phyloP scores from a whole-genome alignment of 1,284 basidiomycete genomes.

The Chalciporus sp. region DNA sequence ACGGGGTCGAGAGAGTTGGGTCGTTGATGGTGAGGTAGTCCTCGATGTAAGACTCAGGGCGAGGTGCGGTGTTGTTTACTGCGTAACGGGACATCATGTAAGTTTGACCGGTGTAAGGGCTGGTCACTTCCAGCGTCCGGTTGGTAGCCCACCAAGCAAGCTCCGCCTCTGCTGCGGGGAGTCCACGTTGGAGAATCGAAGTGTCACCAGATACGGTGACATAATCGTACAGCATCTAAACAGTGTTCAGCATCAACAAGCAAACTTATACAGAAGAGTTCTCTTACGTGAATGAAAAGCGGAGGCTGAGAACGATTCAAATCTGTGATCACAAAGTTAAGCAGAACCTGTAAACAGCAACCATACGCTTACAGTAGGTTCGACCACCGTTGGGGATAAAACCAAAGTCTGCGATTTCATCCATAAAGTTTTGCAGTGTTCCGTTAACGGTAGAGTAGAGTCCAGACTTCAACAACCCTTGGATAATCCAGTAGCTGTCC shows the following conservation, averaged over 20 bases:
- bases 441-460: constrained; percentile 74
- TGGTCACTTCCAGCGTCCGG: constrained; percentile 72
- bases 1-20: constrained; percentile 50
- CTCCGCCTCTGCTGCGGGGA: constrained; percentile 75
- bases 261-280: background rate
- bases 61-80: constrained; percentile 82
- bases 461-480: constrained; percentile 81
- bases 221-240: constrained; percentile 70
- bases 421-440: constrained; percentile 91
- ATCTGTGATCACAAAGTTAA: constrained; percentile 46
- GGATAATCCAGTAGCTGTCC: constrained; percentile 87
- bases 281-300: constrained; percentile 74
- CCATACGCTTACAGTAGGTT: constrained; percentile 63
- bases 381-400: constrained; percentile 94
- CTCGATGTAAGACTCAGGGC: constrained; percentile 82
- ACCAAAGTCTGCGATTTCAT: constrained; percentile 77
- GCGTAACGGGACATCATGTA: constrained; percentile 73
- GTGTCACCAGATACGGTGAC: constrained; percentile 61
- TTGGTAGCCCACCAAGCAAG: constrained; percentile 82
- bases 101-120: constrained; percentile 70
- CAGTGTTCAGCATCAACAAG: background rate
- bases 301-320: constrained; percentile 91
- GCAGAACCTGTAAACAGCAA: constrained; percentile 10
- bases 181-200: constrained; percentile 60
- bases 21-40: constrained; percentile 81